Evolutionary conservation across 176 grass and related monocot species (phyloP), one percentile per base, ranked within the genome.

Genomic region (Aegilops longissima): DNA sequence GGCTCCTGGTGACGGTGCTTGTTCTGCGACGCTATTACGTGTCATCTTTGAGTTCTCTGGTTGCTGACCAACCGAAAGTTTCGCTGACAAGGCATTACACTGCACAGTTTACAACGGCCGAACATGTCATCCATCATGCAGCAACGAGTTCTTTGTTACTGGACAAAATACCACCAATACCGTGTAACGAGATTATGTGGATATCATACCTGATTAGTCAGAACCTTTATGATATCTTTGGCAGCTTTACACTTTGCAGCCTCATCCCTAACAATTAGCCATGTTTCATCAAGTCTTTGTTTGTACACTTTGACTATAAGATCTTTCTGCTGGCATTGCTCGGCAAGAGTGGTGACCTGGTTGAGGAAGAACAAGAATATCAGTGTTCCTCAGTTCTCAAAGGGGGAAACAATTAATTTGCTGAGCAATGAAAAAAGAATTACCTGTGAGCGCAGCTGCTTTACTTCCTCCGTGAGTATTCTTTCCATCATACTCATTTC

Each of bases 201-300:
- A 73, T 35, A 38, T 56, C 77, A 27, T 94, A 98, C 96, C 96
- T 94, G 90, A 82, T 87, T 87, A 9, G 84, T 89, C 44, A 98
- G 82, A 80, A 96, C 87, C 47, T 92, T 98, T 88, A 98, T 94
- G 73, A 96, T 76, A 29, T 92, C 92, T 80, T 94, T 93, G 52
- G 94, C 93, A 77, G 93, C 88, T 83, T 92, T 92, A 68, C 88
- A 96, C 70, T 94, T 98, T 80, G 90, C 91, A 86, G 92, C 84
- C 93, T 98, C 92, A 82, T 98, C 90, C 84, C 92, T 98, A 40
- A 93, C 90, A 84, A 94, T 35, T 12, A 88, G 85, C 92, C 90
- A 98, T 66, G 92, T 91, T 75, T 98, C 93, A 84, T 98, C 93
- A 24, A 96, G 91, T 90, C 88, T 95, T 73, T 79, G 83, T 88